Evolutionary conservation across 2,329 filamentous ascomycete species (phyloP).

Genomic region (Zymoseptoria pseudotritici): DNA sequence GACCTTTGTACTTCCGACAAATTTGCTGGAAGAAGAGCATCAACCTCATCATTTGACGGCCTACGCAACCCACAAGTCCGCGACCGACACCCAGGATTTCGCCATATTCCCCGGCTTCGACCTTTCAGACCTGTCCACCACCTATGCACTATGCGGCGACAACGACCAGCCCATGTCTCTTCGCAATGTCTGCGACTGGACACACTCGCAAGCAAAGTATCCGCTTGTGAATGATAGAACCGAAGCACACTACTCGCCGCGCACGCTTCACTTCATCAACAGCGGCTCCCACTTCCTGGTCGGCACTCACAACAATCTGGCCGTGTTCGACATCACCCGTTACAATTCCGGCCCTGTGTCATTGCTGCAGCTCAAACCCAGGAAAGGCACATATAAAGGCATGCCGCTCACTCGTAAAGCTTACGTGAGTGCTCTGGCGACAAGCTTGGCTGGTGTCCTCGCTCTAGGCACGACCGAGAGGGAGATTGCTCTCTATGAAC

Average conservation of each 20-base stretch:
- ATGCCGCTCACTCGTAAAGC: constrained; percentile 49
- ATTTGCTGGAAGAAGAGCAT: constrained; percentile 38
- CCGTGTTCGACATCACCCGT: constrained; percentile 49
- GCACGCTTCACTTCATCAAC: constrained; percentile 47
- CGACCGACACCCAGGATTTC: constrained; percentile 43
- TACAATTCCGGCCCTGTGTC: constrained; percentile 41
- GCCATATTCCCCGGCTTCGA: constrained; percentile 50
- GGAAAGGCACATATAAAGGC: constrained; percentile 29
- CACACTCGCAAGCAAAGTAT: constrained; percentile 43
- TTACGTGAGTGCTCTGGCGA: constrained; percentile 45
- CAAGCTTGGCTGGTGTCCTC: constrained; percentile 43
- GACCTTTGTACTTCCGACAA: constrained; percentile 47
- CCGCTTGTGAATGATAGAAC: constrained; percentile 48
- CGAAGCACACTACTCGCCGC: constrained; percentile 49
- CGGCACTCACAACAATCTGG: constrained; percentile 47
- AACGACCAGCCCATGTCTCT: constrained; percentile 51
- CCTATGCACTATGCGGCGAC: constrained; percentile 45
- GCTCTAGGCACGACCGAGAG: constrained; percentile 53
- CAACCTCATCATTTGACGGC: constrained; percentile 34
- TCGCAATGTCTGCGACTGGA: constrained; percentile 46
- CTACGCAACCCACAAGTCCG: constrained; percentile 43
- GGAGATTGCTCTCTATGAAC: constrained; percentile 50
- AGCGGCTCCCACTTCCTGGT: constrained; percentile 49
- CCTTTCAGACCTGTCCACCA: constrained; percentile 43
- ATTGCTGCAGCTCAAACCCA: constrained; percentile 34